Conservation (phyloP, 768 basidiomycete species). For the Lentinula aciculospora region DNA sequence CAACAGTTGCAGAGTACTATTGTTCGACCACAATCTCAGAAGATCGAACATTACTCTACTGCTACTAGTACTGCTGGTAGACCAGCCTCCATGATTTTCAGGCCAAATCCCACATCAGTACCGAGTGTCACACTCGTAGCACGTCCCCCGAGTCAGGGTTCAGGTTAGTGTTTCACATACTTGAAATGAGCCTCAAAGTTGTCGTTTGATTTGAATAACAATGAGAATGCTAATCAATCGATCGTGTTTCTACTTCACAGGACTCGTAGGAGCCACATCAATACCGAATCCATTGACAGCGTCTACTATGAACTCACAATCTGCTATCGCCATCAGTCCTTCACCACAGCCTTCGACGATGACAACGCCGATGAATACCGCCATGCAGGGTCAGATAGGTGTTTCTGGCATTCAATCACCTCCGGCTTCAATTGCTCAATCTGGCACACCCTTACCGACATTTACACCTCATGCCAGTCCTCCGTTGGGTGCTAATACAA, state of each 20-base stretch:
- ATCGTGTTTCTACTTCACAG: too few relatives aligned
- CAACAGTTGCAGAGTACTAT: background rate
- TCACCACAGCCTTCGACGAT: background rate
- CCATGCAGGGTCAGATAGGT: background rate
- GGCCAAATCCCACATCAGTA: background rate
- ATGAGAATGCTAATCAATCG: background rate
- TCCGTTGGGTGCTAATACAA: background rate
- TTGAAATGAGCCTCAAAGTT: too few relatives aligned
- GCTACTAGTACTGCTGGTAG: background rate
- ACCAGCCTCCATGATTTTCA: background rate
- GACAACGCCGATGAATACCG: background rate
- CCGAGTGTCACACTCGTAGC: slow-evolving; percentile 2
- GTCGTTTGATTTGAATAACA: too few relatives aligned
- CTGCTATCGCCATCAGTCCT: background rate
- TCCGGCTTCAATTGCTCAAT: background rate
- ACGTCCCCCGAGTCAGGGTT: background rate
- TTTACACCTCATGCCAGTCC: background rate
- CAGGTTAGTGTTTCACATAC: background rate
- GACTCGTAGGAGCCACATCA: background rate
- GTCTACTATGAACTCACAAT: background rate
- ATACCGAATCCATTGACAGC: background rate
- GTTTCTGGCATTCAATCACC: background rate
- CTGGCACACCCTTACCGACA: background rate
- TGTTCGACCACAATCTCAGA: background rate
- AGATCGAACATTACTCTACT: background rate